Evolutionary conservation across 345 rosid genomes (phyloP).

Genomic region (Litchi chinensis): DNA sequence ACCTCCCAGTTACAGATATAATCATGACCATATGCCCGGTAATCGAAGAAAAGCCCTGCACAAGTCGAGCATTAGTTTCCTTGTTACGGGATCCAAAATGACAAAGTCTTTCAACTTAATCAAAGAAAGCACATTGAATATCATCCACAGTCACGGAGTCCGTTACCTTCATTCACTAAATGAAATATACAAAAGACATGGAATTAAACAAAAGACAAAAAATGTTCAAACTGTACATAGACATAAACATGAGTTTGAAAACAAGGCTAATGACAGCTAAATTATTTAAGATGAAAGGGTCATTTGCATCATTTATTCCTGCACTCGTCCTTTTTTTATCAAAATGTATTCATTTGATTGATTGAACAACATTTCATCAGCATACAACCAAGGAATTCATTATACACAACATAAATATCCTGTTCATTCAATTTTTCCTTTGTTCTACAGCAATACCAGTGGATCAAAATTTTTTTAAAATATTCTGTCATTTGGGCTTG

Average conservation of each 20-base stretch:
- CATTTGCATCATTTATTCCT: not conserved
- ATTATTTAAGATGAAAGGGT: slow-evolving; percentile 1
- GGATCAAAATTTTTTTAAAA: not conserved
- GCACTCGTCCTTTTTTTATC: not conserved
- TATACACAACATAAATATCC: not conserved
- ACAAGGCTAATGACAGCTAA: not conserved
- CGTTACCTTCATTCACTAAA: slow-evolving; percentile 78
- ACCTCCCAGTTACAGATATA: slow-evolving; percentile 43
- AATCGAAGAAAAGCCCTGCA: slow-evolving; percentile 87
- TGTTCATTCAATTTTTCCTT: not conserved
- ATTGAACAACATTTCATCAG: not conserved
- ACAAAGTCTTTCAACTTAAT: slow-evolving; percentile 66
- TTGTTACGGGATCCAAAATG: slow-evolving; percentile 74
- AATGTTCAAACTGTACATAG: not conserved
- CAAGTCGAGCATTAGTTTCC: slow-evolving; percentile 73
- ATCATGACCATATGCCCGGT: slow-evolving; percentile 94
- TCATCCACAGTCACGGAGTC: slow-evolving; percentile 67
- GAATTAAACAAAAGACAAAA: slow-evolving; percentile 7
- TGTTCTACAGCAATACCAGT: not conserved
- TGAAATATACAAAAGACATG: not conserved
- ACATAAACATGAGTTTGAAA: not conserved
- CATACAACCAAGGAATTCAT: not conserved
- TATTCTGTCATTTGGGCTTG: too few relatives aligned
- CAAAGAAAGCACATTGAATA: slow-evolving; percentile 65
- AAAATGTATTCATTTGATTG: not conserved